A percentile compares a stretch with the other conserved stretches of the same genome.
Evolutionary conservation across 176 grass and related monocot species (phyloP).

Genomic region (Stipa capillata): DNA sequence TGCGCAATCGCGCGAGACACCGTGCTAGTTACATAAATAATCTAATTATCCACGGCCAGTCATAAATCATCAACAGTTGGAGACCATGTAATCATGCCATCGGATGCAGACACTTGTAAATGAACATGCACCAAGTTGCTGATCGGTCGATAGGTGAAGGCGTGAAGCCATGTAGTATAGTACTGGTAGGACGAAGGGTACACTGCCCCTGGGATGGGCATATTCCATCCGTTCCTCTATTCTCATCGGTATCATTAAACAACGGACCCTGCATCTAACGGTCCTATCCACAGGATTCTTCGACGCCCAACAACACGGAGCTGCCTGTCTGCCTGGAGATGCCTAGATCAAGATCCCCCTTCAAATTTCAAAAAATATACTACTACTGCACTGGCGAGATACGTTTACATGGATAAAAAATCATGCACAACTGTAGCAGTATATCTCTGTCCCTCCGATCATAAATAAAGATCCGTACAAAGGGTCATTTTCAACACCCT

Average conservation of each 20-base stretch:
- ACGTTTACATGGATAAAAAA: not conserved
- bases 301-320: not conserved
- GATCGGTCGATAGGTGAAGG: too few species aligned
- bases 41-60: too few species aligned
- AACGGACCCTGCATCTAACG: constrained; percentile 7
- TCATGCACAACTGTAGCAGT: too few species aligned
- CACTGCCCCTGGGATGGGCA: not conserved
- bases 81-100: too few species aligned
- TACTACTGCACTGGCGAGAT: not conserved
- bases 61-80: too few species aligned
- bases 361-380: constrained; percentile 28
- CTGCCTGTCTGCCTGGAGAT: not conserved
- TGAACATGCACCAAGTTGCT: not conserved
- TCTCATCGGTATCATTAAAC: constrained; percentile 2
- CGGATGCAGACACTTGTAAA: too few species aligned
- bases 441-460: too few species aligned
- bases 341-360: not conserved
- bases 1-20: too few species aligned
- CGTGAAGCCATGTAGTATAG: too few species aligned
- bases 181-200: not conserved
- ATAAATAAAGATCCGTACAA: too few species aligned
- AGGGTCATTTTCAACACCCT: not conserved
- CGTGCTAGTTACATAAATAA: too few species aligned
- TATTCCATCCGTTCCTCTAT: constrained; percentile 31
- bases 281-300: not conserved